Conservation (phyloP, 2,329 filamentous ascomycete species). For the Byssothecium circinans region DNA sequence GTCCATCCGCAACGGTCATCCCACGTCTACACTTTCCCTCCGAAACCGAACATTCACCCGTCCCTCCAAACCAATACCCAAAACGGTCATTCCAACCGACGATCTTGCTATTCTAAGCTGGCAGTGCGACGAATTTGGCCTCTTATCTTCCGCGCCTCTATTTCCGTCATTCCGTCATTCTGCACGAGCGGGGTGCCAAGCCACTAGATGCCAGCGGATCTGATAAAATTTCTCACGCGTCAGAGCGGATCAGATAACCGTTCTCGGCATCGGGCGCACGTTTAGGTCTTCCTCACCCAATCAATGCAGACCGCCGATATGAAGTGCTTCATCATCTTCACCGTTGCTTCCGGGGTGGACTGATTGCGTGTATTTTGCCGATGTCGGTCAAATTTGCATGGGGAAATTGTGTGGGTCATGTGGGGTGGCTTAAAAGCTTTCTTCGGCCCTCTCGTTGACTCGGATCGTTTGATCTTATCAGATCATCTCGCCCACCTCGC, state of each 20-base stretch:
- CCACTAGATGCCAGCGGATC: conserved; percentile 15
- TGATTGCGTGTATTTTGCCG: conserved; percentile 6
- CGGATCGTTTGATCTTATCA: conserved; percentile 36
- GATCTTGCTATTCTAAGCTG: too few relatives aligned
- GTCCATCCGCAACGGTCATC: too few relatives aligned
- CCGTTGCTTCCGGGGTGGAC: conserved; percentile 6
- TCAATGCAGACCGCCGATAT: conserved; percentile 2
- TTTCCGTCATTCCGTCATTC: not conserved
- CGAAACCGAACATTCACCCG: not conserved
- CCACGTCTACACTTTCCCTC: too few relatives aligned
- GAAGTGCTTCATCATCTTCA: conserved; percentile 1
- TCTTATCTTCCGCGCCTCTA: too few relatives aligned
- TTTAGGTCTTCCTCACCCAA: conserved; percentile 7
- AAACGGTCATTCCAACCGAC: too few relatives aligned
- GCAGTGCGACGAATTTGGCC: not conserved
- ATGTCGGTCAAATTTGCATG: conserved; percentile 16
- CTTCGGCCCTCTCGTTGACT: conserved; percentile 3
- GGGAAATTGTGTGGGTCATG: not conserved
- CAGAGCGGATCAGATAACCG: conserved; percentile 19
- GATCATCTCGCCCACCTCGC: conserved; percentile 30
- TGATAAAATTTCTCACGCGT: conserved; percentile 17
- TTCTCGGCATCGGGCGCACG: not conserved
- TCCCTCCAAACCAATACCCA: not conserved
- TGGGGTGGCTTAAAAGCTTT: conserved; percentile 19
- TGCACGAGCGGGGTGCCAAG: conserved; percentile 10